Evolutionary conservation across 164 flowering plant species (phyloP).

Genomic region (Piper betle): DNA sequence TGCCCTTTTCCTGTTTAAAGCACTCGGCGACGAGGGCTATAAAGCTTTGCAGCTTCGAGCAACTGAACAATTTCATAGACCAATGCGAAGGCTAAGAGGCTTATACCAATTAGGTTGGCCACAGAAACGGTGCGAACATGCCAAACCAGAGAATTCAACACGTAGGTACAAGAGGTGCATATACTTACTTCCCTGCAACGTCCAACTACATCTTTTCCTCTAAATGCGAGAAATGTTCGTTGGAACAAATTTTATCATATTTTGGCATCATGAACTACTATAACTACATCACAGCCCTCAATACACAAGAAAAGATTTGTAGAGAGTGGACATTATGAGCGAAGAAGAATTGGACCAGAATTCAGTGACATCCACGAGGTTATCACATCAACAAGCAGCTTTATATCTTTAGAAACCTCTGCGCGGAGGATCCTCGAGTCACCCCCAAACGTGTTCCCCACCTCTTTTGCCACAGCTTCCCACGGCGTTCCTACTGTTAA

Average conservation of each 20-base stretch:
- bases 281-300: not conserved
- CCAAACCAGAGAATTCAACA: no score
- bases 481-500: constrained; percentile 79
- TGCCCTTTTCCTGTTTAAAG: no score
- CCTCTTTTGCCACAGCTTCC: constrained; percentile 78
- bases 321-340: not conserved
- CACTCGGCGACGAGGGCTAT: no score
- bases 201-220: not conserved
- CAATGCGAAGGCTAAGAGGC: no score
- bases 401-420: constrained; percentile 53
- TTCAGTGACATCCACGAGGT: constrained; percentile 64
- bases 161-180: no score
- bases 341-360: constrained; percentile 38
- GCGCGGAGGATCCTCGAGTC: constrained; percentile 46
- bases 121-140: no score
- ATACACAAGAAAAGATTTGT: not conserved
- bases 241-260: no score
- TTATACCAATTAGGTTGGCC: no score
- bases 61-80: no score
- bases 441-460: constrained; percentile 53
- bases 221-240: no score
- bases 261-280: not conserved
- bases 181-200: no score
- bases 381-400: constrained; percentile 60
- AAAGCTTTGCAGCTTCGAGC: no score